Base-by-base conservation (phyloP, 768 basidiomycete species). In the Plicaturopsis crispa region DNA sequence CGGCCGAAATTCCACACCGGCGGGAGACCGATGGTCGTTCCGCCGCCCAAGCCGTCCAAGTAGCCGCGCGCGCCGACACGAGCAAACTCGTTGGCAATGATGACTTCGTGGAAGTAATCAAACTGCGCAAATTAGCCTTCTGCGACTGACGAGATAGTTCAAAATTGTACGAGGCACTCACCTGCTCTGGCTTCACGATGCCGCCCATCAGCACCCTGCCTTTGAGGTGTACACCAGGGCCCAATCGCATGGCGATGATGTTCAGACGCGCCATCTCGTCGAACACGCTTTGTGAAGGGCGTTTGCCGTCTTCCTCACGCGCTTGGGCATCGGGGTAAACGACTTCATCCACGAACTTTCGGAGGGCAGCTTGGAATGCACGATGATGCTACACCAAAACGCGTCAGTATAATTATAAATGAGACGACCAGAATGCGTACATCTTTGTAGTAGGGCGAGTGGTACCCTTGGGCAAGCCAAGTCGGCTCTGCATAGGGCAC, bases 221-320 rank as follows among this genome's bases (percentile, higher is more conserved):
- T 49, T 86, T 71, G 30, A 93, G 62, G 49, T 92, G 90, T 51
- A 83, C 80, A 24, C 86, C 88, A 0, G 91, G 90, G 24, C 91
- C 91, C 42, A 89, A 55, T 16, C 87, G 72, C 89, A 93, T 91
- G 4, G 84, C 82, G 49, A 80, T 72, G 23, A 86, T 38, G 45
- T 79, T 70, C 21, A 17, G 10, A 8, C 17, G 10, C 69, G 78
- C 75, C 85, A 94, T 85, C 44, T 78, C 76, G 49, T 91, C 77
- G 35, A 92, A 64, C 22, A 94, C 83, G 35, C 64, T 61, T 54
- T 83, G 73, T 42, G 78, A 81, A 0, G 89, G 84, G 17, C 84
- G 73, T 65, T 94, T 93, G 14, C 91, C 90, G 48, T 85, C 85
- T 47, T 81, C 84, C 63, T 96, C 93, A 45, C 82, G 78, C 14